A percentile compares a stretch with the other conserved stretches of the same genome.
phyloP scores from a whole-genome alignment of 1,284 basidiomycete genomes.

The Takashimella koratensis region DNA sequence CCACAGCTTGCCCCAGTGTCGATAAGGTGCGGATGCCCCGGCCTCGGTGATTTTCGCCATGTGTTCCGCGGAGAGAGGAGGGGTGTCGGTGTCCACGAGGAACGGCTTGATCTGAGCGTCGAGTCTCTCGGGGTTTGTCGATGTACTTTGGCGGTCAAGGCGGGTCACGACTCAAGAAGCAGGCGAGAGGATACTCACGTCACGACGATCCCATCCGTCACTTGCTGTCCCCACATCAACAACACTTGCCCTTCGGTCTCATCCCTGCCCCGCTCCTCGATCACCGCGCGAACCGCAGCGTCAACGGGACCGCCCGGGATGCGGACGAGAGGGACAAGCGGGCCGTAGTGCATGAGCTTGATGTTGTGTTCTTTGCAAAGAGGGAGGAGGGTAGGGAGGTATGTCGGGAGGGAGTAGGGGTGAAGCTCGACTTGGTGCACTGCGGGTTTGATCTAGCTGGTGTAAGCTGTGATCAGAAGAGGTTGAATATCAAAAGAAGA shows the following conservation, averaged over 20 bases:
- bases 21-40: conserved; percentile 11
- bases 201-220: conserved; percentile 52
- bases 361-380: conserved; percentile 60
- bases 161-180: neutral
- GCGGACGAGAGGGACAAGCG: conserved; percentile 38
- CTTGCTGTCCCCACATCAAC: conserved; percentile 31
- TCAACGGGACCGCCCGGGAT: conserved; percentile 59
- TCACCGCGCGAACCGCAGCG: conserved; percentile 53
- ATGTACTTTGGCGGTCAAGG: conserved; percentile 9
- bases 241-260: conserved; percentile 29
- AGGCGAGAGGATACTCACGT: conserved; percentile 51
- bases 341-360: conserved; percentile 60
- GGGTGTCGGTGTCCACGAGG: neutral
- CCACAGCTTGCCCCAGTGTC: conserved; percentile 11
- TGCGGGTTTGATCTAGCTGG: conserved; percentile 55
- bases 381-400: conserved; percentile 55
- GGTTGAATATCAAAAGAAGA: no score
- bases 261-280: conserved; percentile 26
- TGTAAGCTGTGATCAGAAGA: no score
- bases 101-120: conserved; percentile 15
- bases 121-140: conserved; percentile 13
- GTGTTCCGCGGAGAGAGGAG: conserved; percentile 10
- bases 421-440: conserved; percentile 80
- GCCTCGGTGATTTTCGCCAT: conserved; percentile 11
- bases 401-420: conserved; percentile 63